Evolutionary conservation across 164 flowering plant species (phyloP), one percentile per base, ranked within the genome.

Genomic region (Macadamia tetraphylla): DNA sequence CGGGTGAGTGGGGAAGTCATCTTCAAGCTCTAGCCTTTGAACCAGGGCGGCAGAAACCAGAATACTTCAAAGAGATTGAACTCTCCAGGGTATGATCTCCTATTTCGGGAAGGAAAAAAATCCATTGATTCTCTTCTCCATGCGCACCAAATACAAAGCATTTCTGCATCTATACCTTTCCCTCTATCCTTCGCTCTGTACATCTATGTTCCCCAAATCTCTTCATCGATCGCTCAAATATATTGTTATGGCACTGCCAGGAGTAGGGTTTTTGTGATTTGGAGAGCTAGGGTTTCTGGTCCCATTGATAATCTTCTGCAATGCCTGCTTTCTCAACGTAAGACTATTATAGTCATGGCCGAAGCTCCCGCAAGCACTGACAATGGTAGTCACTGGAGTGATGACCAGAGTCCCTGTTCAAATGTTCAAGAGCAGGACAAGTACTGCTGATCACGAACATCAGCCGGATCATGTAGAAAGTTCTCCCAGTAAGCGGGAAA

Each of bases 391-490:
- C 83, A 75, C 52, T 81, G 78, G 18, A 78, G 81, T 13, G 81
- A 77, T 23, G 81, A 75, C 0, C 83, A 78, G 35, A 76, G 79
- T 55, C 79, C 77, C 3, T 58, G 78, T 15, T 75, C 81, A n/a
- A 67, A 67, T n/a, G 81, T 81, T 23, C 68, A 79, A n/a, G 84
- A 81, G 65, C 84, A 81, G 60, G 84, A 81, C 18, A 68, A 80
- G 62, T 81, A 52, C 73, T 81, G 1, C 84, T 81, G 32, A 81
- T 81, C 57, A 81, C 83, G 5, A 81, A 81, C 53, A 81, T 81
- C 48, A 81, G 83, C 58, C 60, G 83, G 72, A 81, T 81, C 71
- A 81, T 81, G 84, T 78, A 81, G 81, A 81, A 76, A 60, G 84
- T 76, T 8, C 69, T 81, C 3, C 84, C 84, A 2, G 76, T 78